Conservation (phyloP, 1,284 basidiomycete genomes). For the Fomitopsis schrenkii region DNA sequence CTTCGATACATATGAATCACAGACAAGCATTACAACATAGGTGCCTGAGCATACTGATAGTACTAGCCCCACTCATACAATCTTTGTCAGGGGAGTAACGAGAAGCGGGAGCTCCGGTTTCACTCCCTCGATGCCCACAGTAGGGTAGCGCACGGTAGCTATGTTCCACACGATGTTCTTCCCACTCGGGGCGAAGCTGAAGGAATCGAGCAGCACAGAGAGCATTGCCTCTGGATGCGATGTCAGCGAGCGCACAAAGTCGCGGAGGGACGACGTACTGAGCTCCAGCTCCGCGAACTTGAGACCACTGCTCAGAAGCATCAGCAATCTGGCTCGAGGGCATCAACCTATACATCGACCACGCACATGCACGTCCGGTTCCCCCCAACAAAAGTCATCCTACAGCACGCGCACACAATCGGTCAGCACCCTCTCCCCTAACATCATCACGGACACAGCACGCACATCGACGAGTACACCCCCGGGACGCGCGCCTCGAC, state of each 20-base stretch:
- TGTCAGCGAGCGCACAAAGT: not conserved
- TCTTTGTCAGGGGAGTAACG: not conserved
- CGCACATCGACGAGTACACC: not conserved
- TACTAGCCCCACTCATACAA: too few relatives aligned
- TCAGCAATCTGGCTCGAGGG: too few relatives aligned
- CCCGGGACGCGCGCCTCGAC: not conserved
- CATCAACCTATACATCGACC: not conserved
- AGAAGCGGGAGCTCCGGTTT: conserved; percentile 5
- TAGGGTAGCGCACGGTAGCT: conserved; percentile 10
- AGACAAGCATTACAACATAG: too few relatives aligned
- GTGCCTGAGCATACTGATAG: too few relatives aligned
- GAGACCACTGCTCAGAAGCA: not conserved
- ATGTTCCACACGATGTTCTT: conserved; percentile 13
- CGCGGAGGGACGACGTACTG: not conserved
- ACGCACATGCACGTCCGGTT: not conserved
- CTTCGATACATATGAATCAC: too few relatives aligned
- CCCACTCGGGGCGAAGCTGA: conserved; percentile 6
- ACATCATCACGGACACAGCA: not conserved
- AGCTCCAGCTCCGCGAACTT: not conserved
- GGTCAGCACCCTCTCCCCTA: not conserved
- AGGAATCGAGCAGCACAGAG: conserved; percentile 1
- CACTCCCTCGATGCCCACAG: conserved; percentile 4
- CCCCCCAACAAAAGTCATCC: not conserved
- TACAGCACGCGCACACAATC: not conserved
- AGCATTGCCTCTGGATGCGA: conserved; percentile 12